Conservation (phyloP, 805 yeast species). For the Saturnispora besseyi region DNA sequence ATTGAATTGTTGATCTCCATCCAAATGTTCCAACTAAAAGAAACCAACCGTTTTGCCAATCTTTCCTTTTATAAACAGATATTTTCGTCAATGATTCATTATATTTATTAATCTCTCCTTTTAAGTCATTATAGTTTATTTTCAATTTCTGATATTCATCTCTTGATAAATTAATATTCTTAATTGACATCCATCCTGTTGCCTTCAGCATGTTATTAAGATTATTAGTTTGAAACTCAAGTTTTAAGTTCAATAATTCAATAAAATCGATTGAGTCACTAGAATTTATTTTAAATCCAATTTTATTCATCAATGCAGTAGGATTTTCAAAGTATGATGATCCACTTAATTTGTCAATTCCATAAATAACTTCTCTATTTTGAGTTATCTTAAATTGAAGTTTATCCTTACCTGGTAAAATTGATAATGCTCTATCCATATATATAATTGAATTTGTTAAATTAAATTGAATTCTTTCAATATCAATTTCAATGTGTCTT, state of each 20-base stretch:
- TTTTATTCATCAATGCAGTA: slow-evolving; percentile 29
- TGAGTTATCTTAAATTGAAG: slow-evolving; percentile 24
- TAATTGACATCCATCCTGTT: slow-evolving; percentile 61
- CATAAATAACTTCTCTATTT: slow-evolving; percentile 22
- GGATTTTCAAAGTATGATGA: slow-evolving; percentile 38
- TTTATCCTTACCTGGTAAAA: slow-evolving; percentile 18
- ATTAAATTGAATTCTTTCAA: slow-evolving; percentile 27
- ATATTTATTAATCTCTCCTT: slow-evolving; percentile 14
- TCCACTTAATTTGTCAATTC: slow-evolving; percentile 32
- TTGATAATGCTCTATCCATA: slow-evolving; percentile 24
- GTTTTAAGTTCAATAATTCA: slow-evolving; percentile 37
- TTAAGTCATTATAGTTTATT: slow-evolving; percentile 25
- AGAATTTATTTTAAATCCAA: slow-evolving; percentile 26
- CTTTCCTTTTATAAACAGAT: slow-evolving; percentile 37
- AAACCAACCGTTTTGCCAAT: slow-evolving; percentile 54
- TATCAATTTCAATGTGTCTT: slow-evolving; percentile 32
- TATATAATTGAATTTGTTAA: slow-evolving; percentile 22
- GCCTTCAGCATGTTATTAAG: slow-evolving; percentile 38
- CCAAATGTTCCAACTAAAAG: slow-evolving; percentile 33
- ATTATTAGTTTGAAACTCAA: slow-evolving; percentile 38
- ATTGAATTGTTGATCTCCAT: slow-evolving; percentile 30
- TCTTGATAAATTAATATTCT: slow-evolving; percentile 40
- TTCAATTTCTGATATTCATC: slow-evolving; percentile 38
- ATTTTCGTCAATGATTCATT: slow-evolving; percentile 19
- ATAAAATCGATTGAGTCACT: slow-evolving; percentile 22